Evolutionary conservation across 1,139 yeast genomes (phyloP).

Genomic region (Saccharomyces hybrid): DNA sequence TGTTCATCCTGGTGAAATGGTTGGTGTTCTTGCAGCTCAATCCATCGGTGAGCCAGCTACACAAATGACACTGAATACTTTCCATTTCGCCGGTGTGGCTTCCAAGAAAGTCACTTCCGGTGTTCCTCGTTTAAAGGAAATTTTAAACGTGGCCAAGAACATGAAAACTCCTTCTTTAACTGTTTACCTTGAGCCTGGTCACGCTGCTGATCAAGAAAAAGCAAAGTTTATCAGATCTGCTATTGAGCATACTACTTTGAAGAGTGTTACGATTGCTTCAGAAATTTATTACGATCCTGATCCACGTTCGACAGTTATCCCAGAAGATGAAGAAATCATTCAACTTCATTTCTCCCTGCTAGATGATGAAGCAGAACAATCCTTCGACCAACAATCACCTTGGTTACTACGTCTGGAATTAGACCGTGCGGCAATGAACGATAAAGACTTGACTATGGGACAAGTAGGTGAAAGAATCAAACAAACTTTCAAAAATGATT

Average conservation of each 20-base stretch:
- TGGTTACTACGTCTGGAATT: constrained; percentile 94
- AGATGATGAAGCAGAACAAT: constrained; percentile 92
- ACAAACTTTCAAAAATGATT: constrained; percentile 86
- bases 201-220: constrained; percentile 80
- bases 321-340: constrained; percentile 94
- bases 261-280: constrained; percentile 93
- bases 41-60: constrained; percentile 99
- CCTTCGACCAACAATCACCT: constrained; percentile 90
- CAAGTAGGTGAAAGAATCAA: constrained; percentile 96
- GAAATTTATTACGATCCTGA: constrained; percentile 97
- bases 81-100: constrained; percentile 99
- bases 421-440: constrained; percentile 98
- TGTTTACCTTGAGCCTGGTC: constrained; percentile 73
- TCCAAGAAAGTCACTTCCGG: constrained; percentile 98
- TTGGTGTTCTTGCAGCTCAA: constrained; percentile 98
- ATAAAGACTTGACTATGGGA: constrained; percentile 94
- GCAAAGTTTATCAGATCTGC: constrained; percentile 96
- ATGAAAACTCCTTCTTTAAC: constrained; percentile 98
- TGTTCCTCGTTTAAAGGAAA: constrained; percentile 98
- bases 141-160: constrained; percentile 94
- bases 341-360: constrained; percentile 96
- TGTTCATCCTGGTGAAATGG: constrained; percentile 99
- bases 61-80: constrained; percentile 97
- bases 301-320: constrained; percentile 90
- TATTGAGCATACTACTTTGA: constrained; percentile 90